phyloP scores from a whole-genome alignment of 306 rosid species.

The Quercus cerris region DNA sequence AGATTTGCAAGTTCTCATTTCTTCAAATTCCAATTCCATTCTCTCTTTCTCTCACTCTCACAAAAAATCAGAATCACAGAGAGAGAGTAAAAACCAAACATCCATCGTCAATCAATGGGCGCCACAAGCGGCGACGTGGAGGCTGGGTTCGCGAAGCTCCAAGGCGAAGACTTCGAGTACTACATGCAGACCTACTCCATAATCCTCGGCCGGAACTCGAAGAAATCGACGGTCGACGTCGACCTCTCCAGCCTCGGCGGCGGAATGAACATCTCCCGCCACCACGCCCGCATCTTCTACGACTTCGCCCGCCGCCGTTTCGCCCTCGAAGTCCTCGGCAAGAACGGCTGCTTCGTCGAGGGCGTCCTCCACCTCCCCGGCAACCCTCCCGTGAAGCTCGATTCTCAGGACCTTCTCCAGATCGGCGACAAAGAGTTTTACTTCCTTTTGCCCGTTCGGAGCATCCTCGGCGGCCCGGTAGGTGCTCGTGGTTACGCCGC shows the following conservation, averaged over 20 bases:
- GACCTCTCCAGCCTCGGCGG: slow-evolving; percentile 99
- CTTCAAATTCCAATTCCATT: too few relatives aligned
- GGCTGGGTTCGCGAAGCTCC: slow-evolving; percentile 97
- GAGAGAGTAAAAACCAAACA: neutral
- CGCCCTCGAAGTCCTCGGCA: slow-evolving; percentile 93
- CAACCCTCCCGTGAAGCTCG: slow-evolving; percentile 89
- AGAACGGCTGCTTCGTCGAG: slow-evolving; percentile 93
- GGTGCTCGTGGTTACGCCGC: slow-evolving; percentile 54
- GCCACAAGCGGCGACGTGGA: slow-evolving; percentile 69
- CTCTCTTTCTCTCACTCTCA: too few relatives aligned
- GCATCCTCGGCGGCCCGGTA: slow-evolving; percentile 55
- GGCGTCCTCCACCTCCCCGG: slow-evolving; percentile 97
- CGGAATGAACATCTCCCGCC: slow-evolving; percentile 98
- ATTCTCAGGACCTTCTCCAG: slow-evolving; percentile 92
- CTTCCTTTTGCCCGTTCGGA: slow-evolving; percentile 75
- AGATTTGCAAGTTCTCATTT: too few relatives aligned
- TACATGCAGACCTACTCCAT: slow-evolving; percentile 99
- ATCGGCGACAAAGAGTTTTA: slow-evolving; percentile 97
- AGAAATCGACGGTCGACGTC: slow-evolving; percentile 91
- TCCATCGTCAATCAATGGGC: slow-evolving; percentile 30
- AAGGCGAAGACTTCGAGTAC: slow-evolving; percentile 98
- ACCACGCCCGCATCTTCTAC: slow-evolving; percentile 96
- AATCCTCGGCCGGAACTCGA: slow-evolving; percentile 93
- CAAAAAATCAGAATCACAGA: too few relatives aligned
- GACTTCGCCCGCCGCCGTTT: slow-evolving; percentile 95